Conservation (phyloP, 345 rosid genomes). For the Lumnitzera racemosa region DNA sequence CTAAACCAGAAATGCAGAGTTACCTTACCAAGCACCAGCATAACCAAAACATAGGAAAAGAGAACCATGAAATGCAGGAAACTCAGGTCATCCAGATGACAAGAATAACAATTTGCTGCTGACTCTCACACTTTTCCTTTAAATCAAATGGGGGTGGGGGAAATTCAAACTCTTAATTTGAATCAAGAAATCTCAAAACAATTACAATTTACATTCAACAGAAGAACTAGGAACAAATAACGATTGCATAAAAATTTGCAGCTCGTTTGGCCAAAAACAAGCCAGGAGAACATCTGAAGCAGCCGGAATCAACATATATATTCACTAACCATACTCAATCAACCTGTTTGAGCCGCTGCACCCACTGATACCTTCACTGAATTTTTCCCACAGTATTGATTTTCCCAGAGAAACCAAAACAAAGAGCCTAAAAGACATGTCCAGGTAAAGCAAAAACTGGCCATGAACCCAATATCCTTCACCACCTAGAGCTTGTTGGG, state of each 20-base stretch:
- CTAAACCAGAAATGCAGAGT: too few relatives aligned
- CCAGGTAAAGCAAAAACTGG: too few relatives aligned
- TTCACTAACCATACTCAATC: conserved; percentile 2
- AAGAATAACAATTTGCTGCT: too few relatives aligned
- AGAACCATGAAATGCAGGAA: too few relatives aligned
- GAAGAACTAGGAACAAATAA: conserved; percentile 12
- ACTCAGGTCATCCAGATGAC: not conserved
- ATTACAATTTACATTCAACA: conserved; percentile 29
- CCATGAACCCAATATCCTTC: too few relatives aligned
- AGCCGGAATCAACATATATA: not conserved
- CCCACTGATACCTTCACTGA: conserved; percentile 5
- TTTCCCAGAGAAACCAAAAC: too few relatives aligned
- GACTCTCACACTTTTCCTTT: too few relatives aligned
- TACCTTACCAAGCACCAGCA: too few relatives aligned
- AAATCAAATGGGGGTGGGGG: not conserved
- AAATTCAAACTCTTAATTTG: conserved; percentile 11
- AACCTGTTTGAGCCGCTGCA: not conserved
- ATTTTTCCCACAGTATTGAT: not conserved
- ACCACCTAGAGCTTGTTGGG: too few relatives aligned
- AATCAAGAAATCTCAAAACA: conserved; percentile 14
- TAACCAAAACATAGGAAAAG: too few relatives aligned
- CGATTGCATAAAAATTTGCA: conserved; percentile 21
- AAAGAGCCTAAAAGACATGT: too few relatives aligned
- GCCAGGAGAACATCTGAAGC: not conserved
- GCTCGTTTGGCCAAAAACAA: conserved; percentile 23